These are phyloP conservation scores for Monosporascus sp. DNA, from an alignment of 2,329 filamentous ascomycete genomes.

Conservation along the genomic window DNA sequence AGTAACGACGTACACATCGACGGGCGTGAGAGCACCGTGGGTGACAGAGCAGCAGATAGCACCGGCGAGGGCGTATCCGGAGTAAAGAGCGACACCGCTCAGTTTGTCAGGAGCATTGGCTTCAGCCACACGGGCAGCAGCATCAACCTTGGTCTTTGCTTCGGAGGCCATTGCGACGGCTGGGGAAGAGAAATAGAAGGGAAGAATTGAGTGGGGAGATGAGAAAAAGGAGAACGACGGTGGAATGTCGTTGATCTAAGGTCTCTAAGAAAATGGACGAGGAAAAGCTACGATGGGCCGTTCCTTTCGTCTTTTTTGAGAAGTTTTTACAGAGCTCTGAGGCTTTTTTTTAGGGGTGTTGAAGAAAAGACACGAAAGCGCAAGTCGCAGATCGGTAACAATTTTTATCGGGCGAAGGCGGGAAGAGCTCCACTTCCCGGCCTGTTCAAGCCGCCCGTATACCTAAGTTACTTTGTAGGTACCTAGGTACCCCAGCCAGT, in stretches of 20 bases:
- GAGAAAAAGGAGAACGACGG: background rate
- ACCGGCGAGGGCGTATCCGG: slow-evolving; percentile 89
- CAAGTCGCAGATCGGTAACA: no score
- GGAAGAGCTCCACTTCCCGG: no score
- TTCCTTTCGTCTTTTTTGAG: background rate
- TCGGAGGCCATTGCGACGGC: background rate
- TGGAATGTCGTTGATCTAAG: background rate
- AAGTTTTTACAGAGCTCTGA: background rate
- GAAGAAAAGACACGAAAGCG: no score
- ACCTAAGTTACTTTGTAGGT: no score
- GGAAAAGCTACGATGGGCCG: background rate
- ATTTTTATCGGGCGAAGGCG: no score
- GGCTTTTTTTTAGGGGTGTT: background rate
- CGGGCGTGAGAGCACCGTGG: slow-evolving; percentile 88
- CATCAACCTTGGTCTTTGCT: background rate
- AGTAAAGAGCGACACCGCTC: slow-evolving; percentile 58
- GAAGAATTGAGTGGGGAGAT: background rate
- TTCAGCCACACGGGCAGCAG: background rate
- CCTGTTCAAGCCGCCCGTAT: no score
- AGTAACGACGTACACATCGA: slow-evolving; percentile 80
- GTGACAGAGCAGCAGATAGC: slow-evolving; percentile 94
- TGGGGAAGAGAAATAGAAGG: background rate
- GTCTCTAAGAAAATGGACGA: background rate
- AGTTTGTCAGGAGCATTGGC: background rate
- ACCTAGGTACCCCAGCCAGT: no score